phyloP scores from a whole-genome alignment of 176 grass and related monocot species.

The Avena insularis region DNA sequence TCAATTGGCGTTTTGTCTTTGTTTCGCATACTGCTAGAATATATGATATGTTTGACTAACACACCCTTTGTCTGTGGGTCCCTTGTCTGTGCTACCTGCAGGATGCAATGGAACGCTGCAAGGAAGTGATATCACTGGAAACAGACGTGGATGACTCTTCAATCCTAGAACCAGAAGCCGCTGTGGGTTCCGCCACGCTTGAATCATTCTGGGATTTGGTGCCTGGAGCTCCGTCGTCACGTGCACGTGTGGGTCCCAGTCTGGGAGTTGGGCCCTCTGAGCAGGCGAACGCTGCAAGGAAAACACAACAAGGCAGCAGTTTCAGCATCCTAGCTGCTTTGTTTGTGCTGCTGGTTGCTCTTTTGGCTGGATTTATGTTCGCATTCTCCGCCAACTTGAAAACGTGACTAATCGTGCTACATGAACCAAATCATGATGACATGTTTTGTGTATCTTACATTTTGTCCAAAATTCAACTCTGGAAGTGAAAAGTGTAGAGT shows the following conservation, averaged over 20 bases:
- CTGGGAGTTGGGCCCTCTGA: slow-evolving; percentile 8
- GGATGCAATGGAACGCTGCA: slow-evolving; percentile 77
- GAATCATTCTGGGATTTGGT: slow-evolving; percentile 83
- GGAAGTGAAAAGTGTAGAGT: neutral
- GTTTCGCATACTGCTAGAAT: neutral
- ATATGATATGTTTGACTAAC: neutral
- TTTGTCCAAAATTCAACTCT: neutral
- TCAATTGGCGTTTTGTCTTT: neutral
- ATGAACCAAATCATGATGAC: neutral
- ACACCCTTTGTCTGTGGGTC: neutral
- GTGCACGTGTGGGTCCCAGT: neutral
- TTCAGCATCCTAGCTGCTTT: slow-evolving; percentile 47
- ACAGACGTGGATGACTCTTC: slow-evolving; percentile 37
- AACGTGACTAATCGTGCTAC: neutral
- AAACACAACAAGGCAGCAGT: slow-evolving; percentile 25
- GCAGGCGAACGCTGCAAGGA: slow-evolving; percentile 11
- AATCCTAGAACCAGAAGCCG: slow-evolving; percentile 69
- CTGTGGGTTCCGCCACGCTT: slow-evolving; percentile 8
- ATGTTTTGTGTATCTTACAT: slow-evolving; percentile 1
- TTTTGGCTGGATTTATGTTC: slow-evolving; percentile 56
- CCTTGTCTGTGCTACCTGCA: slow-evolving; percentile 23
- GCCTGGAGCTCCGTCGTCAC: slow-evolving; percentile 40
- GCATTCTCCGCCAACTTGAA: slow-evolving; percentile 25
- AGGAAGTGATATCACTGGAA: slow-evolving; percentile 85
- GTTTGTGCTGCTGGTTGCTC: slow-evolving; percentile 57